phyloP scores from a whole-genome alignment of 192 early-diverging fungal genomes.

The Coemansia aciculifera region DNA sequence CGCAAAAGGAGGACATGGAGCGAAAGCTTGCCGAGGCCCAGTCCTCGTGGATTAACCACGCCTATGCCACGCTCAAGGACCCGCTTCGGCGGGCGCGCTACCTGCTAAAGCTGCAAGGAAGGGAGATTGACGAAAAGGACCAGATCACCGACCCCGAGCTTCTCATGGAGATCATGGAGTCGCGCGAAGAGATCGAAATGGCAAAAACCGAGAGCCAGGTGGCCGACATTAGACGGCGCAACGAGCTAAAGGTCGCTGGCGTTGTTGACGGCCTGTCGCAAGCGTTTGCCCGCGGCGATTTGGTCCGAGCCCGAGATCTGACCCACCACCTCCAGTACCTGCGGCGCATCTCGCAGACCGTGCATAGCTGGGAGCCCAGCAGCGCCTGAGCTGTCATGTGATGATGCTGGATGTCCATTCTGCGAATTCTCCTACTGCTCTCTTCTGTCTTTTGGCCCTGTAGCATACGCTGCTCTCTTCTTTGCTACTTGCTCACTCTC shows the following conservation, averaged over 20 bases:
- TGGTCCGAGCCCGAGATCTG: slow-evolving; percentile 62
- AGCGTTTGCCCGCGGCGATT: slow-evolving; percentile 60
- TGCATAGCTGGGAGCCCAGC: slow-evolving; percentile 46
- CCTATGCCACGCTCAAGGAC: slow-evolving; percentile 74
- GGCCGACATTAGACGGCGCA: slow-evolving; percentile 59
- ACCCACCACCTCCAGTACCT: slow-evolving; percentile 74
- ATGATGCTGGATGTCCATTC: neutral
- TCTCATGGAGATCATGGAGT: slow-evolving; percentile 84
- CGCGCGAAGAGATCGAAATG: slow-evolving; percentile 73
- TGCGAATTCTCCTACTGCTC: neutral
- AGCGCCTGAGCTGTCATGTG: slow-evolving; percentile 8
- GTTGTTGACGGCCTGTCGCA: slow-evolving; percentile 40
- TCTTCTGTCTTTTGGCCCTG: neutral
- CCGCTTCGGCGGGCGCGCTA: slow-evolving; percentile 83
- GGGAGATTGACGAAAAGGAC: slow-evolving; percentile 64
- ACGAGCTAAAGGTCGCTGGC: slow-evolving; percentile 56
- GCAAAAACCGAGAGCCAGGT: slow-evolving; percentile 65
- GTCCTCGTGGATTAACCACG: slow-evolving; percentile 86
- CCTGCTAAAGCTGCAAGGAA: slow-evolving; percentile 63
- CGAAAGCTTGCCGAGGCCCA: slow-evolving; percentile 54
- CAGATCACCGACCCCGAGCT: slow-evolving; percentile 65
- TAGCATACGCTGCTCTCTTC: neutral
- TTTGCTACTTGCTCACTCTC: neutral
- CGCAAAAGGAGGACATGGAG: slow-evolving; percentile 45
- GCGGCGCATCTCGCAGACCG: slow-evolving; percentile 36